phyloP scores from a whole-genome alignment of 257 asterid species.

The Nicotiana knightiana region DNA sequence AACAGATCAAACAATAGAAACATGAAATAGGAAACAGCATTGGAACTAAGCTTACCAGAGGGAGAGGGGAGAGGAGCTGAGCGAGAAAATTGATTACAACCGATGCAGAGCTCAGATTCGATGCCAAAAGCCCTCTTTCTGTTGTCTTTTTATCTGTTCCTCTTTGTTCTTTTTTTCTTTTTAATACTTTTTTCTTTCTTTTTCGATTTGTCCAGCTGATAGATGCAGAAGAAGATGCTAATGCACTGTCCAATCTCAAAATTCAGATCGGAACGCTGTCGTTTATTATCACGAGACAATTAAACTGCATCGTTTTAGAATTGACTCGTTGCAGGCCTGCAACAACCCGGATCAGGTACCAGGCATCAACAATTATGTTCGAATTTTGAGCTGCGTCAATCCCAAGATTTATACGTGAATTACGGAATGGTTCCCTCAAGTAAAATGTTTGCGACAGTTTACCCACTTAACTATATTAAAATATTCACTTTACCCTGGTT shows the following conservation, averaged over 20 bases:
- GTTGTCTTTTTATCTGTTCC: slow-evolving; percentile 7
- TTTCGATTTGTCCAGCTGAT: slow-evolving; percentile 25
- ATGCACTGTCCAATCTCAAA: slow-evolving; percentile 1
- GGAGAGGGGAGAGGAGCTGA: slow-evolving; percentile 5
- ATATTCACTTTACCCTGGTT: not conserved
- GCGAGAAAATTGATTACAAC: not conserved
- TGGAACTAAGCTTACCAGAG: slow-evolving; percentile 36
- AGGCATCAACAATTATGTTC: not conserved
- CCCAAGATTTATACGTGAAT: not conserved
- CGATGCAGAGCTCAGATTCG: slow-evolving; percentile 18
- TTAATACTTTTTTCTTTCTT: not conserved
- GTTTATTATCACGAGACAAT: not conserved
- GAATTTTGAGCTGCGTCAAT: not conserved
- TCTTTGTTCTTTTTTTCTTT: not conserved
- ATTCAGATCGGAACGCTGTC: not conserved
- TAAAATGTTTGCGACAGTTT: not conserved
- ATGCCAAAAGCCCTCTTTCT: slow-evolving; percentile 9
- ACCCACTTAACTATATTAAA: not conserved
- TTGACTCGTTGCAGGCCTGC: not conserved
- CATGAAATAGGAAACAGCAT: not conserved
- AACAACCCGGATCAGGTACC: too few species aligned
- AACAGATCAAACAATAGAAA: slow-evolving; percentile 16
- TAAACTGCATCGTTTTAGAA: not conserved
- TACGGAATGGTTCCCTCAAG: not conserved
- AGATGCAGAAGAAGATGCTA: slow-evolving; percentile 9